Percentiles rank a stretch among this genome's conserved stretches.
Conservation (phyloP, 2,329 filamentous ascomycete genomes). For the Fusarium sp. region DNA sequence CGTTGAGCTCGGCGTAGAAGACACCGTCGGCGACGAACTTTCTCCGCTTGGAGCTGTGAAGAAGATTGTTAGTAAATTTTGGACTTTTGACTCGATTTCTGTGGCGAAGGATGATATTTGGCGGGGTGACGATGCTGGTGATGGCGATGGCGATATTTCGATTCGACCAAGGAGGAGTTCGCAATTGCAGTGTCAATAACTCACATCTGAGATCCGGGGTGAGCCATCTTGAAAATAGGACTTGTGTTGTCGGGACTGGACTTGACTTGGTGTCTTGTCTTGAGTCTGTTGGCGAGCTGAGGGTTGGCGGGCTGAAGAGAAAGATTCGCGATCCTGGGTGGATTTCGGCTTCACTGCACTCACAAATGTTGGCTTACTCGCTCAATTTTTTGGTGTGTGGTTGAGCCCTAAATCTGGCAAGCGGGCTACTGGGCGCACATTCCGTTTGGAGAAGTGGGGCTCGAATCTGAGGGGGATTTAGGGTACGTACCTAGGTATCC, state of each 20-base stretch:
- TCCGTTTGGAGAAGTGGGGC: slow-evolving; percentile 9
- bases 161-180: slow-evolving; percentile 1
- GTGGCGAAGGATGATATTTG: slow-evolving; percentile 3
- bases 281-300: slow-evolving; percentile 51
- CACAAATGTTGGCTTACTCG: slow-evolving; percentile 29
- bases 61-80: slow-evolving; percentile 35
- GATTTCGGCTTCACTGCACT: slow-evolving; percentile 44
- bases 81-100: not conserved
- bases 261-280: slow-evolving; percentile 39
- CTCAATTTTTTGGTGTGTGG: slow-evolving; percentile 50
- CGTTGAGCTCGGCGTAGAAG: slow-evolving; percentile 99
- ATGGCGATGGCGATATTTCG: not conserved
- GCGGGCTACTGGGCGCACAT: slow-evolving; percentile 22
- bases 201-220: slow-evolving; percentile 72
- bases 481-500: not conserved
- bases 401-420: slow-evolving; percentile 50
- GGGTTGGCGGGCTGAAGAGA: slow-evolving; percentile 51
- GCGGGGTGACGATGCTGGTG: slow-evolving; percentile 19
- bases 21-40: slow-evolving; percentile 98
- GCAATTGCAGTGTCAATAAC: slow-evolving; percentile 47
- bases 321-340: slow-evolving; percentile 49
- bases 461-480: not conserved
- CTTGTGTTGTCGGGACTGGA: slow-evolving; percentile 47
- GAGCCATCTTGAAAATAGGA: slow-evolving; percentile 65
- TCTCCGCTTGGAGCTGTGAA: slow-evolving; percentile 84